phyloP scores from a whole-genome alignment of 1,284 basidiomycete species.

The Ceratobasidium sp. region DNA sequence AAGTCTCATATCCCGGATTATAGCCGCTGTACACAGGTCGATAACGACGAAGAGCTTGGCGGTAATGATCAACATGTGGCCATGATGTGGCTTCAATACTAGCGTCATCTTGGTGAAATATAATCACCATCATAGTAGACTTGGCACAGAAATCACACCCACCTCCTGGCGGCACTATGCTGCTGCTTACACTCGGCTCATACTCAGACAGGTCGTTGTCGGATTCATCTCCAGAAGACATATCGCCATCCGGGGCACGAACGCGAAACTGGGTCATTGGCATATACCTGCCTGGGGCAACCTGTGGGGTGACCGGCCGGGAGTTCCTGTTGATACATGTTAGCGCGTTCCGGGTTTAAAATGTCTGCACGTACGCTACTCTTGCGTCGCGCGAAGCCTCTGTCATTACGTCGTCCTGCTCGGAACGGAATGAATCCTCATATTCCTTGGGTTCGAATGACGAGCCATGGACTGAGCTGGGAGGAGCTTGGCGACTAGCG shows the following conservation, averaged over 20 bases:
- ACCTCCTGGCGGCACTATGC: conserved; percentile 34
- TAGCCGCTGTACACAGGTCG: conserved; percentile 32
- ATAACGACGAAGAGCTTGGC: conserved; percentile 47
- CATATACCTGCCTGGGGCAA: not conserved
- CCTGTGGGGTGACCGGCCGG: conserved; percentile 62
- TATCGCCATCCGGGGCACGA: conserved; percentile 61
- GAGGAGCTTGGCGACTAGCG: not conserved
- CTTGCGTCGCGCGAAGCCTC: conserved; percentile 77
- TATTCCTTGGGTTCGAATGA: conserved; percentile 37
- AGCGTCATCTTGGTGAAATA: conserved; percentile 5
- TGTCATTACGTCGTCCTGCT: conserved; percentile 67
- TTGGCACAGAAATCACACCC: not conserved
- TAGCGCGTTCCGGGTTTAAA: conserved; percentile 12
- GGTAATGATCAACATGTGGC: conserved; percentile 48
- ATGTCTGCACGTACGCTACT: conserved; percentile 66
- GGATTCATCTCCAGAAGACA: conserved; percentile 80
- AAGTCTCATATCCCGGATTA: conserved; percentile 32
- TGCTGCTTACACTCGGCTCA: conserved; percentile 40
- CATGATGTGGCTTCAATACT: conserved; percentile 34
- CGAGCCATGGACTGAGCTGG: conserved; percentile 19
- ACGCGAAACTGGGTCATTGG: conserved; percentile 39
- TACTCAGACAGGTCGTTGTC: conserved; percentile 66
- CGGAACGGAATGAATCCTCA: conserved; percentile 37
- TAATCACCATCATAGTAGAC: not conserved
- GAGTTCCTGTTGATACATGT: conserved; percentile 61